Percentiles rank a stretch among this genome's conserved stretches.
Conservation (phyloP, 2,329 filamentous ascomycete species). For the Epichloe uncinata region DNA sequence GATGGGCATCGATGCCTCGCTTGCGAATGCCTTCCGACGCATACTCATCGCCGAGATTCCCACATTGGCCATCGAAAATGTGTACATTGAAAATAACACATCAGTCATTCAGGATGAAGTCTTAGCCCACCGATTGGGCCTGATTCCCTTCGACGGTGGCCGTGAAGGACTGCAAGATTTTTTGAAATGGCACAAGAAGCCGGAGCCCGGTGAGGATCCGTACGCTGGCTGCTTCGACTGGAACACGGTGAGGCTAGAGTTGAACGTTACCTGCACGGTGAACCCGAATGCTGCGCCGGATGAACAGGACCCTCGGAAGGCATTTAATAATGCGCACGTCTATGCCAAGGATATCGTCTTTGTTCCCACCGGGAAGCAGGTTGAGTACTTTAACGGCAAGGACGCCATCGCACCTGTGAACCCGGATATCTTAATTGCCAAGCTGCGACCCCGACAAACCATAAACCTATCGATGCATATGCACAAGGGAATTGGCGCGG, state of each 20-base stretch:
- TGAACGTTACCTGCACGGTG: constrained; percentile 69
- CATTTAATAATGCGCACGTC: constrained; percentile 75
- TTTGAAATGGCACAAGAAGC: constrained; percentile 73
- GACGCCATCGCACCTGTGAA: constrained; percentile 64
- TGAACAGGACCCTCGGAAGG: constrained; percentile 69
- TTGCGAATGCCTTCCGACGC: constrained; percentile 94
- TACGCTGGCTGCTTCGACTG: constrained; percentile 55
- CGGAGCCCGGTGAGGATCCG: constrained; percentile 46
- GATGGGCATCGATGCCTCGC: constrained; percentile 77
- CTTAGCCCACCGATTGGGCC: constrained; percentile 74
- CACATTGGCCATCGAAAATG: constrained; percentile 83
- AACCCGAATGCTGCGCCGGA: constrained; percentile 57
- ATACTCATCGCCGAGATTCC: constrained; percentile 92
- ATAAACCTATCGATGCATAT: constrained; percentile 84
- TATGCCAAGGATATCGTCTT: constrained; percentile 71
- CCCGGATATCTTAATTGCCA: constrained; percentile 87
- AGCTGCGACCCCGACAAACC: constrained; percentile 80
- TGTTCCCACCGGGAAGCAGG: constrained; percentile 60
- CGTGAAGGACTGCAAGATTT: constrained; percentile 62
- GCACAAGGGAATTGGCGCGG: constrained; percentile 83
- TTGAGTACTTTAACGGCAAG: constrained; percentile 52
- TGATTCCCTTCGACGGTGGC: constrained; percentile 77
- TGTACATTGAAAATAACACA: constrained; percentile 92
- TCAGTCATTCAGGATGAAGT: constrained; percentile 98
- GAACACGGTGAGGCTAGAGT: constrained; percentile 72